Evolutionary conservation across 768 basidiomycete species (phyloP), one percentile per base, ranked within the genome.

Genomic region (Auricularia sp.): DNA sequence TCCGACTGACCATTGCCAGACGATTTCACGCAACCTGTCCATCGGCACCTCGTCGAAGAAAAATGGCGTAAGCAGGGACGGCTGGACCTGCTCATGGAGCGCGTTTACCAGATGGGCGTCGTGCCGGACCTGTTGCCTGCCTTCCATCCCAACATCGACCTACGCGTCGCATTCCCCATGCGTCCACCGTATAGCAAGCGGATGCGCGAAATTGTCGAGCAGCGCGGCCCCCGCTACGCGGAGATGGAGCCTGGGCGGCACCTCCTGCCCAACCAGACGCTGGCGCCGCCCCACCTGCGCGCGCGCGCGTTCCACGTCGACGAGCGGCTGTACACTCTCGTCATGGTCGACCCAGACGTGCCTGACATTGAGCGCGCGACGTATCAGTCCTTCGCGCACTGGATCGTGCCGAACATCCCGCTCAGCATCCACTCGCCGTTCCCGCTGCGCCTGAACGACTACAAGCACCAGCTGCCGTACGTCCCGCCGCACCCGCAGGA

Each of bases 51-150:
- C 36, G 75, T 87, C 3, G 92, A 96, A 74, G 84, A 89, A 69
- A 81, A 82, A 69, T 98, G 94, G 96, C 81, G 91, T 65, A 87
- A 87, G 62, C 85, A 91, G 54, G 95, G 94, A 2, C 81, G 82
- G 35, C 78, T 98, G 42, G 94, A 97, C 72, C 78, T 94, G 44
- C 78, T 98, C 89, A 97, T 97, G 93, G 91, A 97, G 72, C 89
- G 95, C 71, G 71, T 98, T 56, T 81, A 92, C 69, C 91, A 94
- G 76, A 93, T 97, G 92, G 77, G 87, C 62, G 87, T 98, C 65
- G 80, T 97, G 2, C 95, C 96, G 0, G 96, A 99, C 71, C 77
- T 95, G 11, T 73, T 98, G 18, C 85, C 90, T 0, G 77, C 77
- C 44, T 72, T 96, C 7, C 83, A 81, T 62, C 92, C 93, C 0